phyloP scores from a whole-genome alignment of 176 grass and related monocot genomes.

The Aegilops longissima region DNA sequence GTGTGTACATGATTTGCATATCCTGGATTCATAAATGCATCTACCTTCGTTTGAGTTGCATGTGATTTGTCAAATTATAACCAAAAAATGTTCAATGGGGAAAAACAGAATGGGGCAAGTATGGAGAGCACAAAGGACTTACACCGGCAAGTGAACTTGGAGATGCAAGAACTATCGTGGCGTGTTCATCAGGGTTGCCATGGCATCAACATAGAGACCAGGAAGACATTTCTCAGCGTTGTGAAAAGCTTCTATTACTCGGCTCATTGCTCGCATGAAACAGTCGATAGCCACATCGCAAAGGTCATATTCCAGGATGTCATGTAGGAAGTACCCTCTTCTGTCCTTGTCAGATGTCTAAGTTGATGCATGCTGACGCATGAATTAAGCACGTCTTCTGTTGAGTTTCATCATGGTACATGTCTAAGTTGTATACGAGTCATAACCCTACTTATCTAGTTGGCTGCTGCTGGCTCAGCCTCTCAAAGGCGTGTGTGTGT shows the following conservation, averaged over 20 bases:
- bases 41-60: not conserved
- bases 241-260: slow-evolving; percentile 27
- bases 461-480: too few species aligned
- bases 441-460: too few species aligned
- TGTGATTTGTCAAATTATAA: not conserved
- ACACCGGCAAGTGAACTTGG: not conserved
- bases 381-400: too few species aligned
- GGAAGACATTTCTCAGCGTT: slow-evolving; percentile 24
- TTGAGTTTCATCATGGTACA: too few species aligned
- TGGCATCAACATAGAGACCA: not conserved
- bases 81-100: not conserved
- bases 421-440: too few species aligned
- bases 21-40: not conserved
- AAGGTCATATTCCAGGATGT: slow-evolving; percentile 17
- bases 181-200: not conserved
- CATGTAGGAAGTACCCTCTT: not conserved
- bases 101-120: not conserved
- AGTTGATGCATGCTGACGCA: too few species aligned
- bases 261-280: slow-evolving; percentile 10
- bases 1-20: not conserved
- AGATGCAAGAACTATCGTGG: slow-evolving; percentile 29
- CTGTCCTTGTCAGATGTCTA: too few species aligned
- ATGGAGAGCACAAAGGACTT: not conserved
- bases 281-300: slow-evolving; percentile 3
- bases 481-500: too few species aligned